Conservation (phyloP, 371 early-diverging fungal genomes). For the Globomyces sp. region DNA sequence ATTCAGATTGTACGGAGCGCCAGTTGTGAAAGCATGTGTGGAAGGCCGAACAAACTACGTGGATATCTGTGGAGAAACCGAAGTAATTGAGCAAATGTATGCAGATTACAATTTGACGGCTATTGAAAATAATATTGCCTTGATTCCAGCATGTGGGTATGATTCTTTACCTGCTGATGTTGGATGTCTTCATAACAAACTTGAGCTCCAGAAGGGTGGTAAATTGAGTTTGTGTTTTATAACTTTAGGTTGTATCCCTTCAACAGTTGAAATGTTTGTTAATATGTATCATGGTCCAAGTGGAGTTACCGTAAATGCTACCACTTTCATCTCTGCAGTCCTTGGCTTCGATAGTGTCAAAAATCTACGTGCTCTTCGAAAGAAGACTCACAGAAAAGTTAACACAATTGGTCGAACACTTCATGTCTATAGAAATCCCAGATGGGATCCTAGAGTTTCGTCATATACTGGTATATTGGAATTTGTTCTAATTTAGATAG, state of each 20-base stretch:
- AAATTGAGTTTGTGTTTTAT: too few relatives aligned
- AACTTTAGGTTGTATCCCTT: conserved; percentile 33
- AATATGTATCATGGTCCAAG: conserved; percentile 52
- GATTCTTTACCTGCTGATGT: conserved; percentile 67
- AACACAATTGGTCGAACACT: conserved; percentile 9
- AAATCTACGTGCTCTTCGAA: conserved; percentile 27
- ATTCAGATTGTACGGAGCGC: conserved; percentile 76
- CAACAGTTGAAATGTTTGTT: conserved; percentile 61
- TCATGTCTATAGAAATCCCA: conserved; percentile 15
- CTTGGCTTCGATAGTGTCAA: conserved; percentile 25
- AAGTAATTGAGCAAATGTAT: conserved; percentile 68
- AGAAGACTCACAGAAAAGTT: conserved; percentile 12
- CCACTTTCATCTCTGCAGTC: conserved; percentile 38
- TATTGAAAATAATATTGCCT: conserved; percentile 53
- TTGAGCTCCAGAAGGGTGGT: conserved; percentile 21
- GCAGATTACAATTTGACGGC: conserved; percentile 64
- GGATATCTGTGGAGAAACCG: conserved; percentile 83
- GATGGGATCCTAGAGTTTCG: conserved; percentile 12
- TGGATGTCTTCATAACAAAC: conserved; percentile 29
- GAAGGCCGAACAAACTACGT: conserved; percentile 76
- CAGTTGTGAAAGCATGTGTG: conserved; percentile 80
- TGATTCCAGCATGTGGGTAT: conserved; percentile 88
- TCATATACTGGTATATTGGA: conserved; percentile 7
- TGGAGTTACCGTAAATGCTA: conserved; percentile 57
- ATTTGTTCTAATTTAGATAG: neutral